Percentiles rank a stretch among this genome's conserved stretches.
phyloP scores from a whole-genome alignment of 495 filamentous ascomycete genomes.

The Penicillium pancosmium region DNA sequence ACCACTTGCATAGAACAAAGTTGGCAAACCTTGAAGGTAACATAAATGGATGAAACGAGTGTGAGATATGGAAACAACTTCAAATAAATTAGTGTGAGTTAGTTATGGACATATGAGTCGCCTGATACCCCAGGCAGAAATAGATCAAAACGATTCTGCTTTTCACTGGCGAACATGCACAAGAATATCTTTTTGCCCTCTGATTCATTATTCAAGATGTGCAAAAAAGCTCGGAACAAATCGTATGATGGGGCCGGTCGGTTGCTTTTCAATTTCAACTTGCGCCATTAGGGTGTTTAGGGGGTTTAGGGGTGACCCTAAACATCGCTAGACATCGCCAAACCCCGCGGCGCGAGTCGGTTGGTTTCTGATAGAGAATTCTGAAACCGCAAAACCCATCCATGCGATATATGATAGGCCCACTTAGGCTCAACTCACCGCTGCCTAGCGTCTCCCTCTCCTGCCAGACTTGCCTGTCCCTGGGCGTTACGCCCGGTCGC shows the following conservation, averaged over 20 bases:
- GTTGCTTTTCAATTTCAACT: not conserved
- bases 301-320: too few species aligned
- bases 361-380: slow-evolving; percentile 21
- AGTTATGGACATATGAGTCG: not conserved
- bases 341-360: slow-evolving; percentile 5
- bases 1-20: too few species aligned
- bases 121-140: not conserved
- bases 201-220: too few species aligned
- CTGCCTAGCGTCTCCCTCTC: not conserved
- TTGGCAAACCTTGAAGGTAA: too few species aligned
- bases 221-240: not conserved
- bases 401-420: slow-evolving; percentile 17
- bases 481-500: slow-evolving; percentile 29
- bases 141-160: not conserved
- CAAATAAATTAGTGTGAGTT: too few species aligned
- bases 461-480: not conserved
- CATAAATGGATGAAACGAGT: too few species aligned
- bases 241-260: not conserved
- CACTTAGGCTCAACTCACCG: not conserved
- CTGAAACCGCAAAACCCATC: slow-evolving; percentile 16
- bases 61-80: too few species aligned
- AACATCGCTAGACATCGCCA: not conserved
- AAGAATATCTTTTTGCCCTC: too few species aligned
- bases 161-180: too few species aligned
- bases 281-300: not conserved